Evolutionary conservation across 139 green algal species (phyloP).

Genomic region (Coelastrella sp.): DNA sequence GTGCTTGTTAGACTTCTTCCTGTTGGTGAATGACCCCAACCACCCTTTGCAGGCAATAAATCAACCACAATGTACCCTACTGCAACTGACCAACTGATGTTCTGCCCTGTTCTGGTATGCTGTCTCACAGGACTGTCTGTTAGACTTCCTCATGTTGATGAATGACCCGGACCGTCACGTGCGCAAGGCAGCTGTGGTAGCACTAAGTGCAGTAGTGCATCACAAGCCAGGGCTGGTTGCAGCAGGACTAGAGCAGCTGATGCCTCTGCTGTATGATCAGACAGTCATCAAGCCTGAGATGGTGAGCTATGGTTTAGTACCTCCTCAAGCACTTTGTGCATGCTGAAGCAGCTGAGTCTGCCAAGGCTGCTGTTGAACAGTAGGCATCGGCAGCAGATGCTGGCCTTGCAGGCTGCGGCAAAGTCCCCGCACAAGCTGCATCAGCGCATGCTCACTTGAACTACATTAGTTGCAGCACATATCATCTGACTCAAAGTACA

Average conservation of each 20-base stretch:
- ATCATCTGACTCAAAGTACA: no score
- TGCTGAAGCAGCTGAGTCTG: no score
- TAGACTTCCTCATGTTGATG: slow-evolving; percentile 76
- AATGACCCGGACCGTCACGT: slow-evolving; percentile 80
- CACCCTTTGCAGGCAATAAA: slow-evolving; percentile 73
- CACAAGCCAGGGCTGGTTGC: slow-evolving; percentile 66
- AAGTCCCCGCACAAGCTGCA: no score
- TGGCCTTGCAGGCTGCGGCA: no score
- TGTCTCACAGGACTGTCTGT: slow-evolving; percentile 48
- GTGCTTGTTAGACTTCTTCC: slow-evolving; percentile 73
- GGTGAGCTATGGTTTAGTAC: not conserved
- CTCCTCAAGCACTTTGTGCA: not conserved
- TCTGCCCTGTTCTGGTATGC: not conserved
- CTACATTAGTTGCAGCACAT: no score
- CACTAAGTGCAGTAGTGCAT: slow-evolving; percentile 73
- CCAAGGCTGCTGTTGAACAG: no score
- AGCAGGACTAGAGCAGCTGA: slow-evolving; percentile 69
- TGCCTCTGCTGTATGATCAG: slow-evolving; percentile 91
- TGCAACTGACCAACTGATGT: no score
- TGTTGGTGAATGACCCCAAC: slow-evolving; percentile 72
- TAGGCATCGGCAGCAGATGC: no score
- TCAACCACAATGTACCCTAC: no score
- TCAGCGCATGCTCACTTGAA: no score
- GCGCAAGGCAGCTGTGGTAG: slow-evolving; percentile 82
- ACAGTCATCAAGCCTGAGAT: slow-evolving; percentile 82